Evolutionary conservation across 192 early-diverging fungal genomes (phyloP), one percentile per base, ranked within the genome.

Genomic region (Coemansia sp.): DNA sequence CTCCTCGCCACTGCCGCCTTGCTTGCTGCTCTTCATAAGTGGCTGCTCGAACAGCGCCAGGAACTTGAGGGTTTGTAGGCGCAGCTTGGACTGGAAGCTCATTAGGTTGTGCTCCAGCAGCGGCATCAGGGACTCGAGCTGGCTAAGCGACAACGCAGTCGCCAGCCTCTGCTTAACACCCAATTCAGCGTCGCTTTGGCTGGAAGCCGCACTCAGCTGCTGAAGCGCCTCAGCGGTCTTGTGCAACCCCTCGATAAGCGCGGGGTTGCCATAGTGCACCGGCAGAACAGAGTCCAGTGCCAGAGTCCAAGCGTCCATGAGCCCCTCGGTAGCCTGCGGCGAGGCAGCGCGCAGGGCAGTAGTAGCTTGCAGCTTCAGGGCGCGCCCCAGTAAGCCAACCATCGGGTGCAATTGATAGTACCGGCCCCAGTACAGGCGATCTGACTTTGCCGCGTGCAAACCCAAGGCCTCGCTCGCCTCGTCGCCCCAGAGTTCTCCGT

Each of bases 21-120:
- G 41, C 38, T 38, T 25, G 41, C 51, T 27, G 19, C 46, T 62
- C 68, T 82, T 65, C 59, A 84, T 68, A 20, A 71, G 65, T 31
- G 86, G 76, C 65, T 94, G 91, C 25, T 92, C 87, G 67, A 90
- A 96, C 1, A 80, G 72, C 0, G 68, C 60, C 24, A 99, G 77
- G 39, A 98, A 91, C 43, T 85, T 84, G 14, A 90, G 59, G 15
- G 85, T 84, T 27, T 84, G 82, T 10, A 95, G 79, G 4, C 85
- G 76, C 59, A 94, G 79, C 15, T 79, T 84, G 8, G 51, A 58
- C 41, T 83, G 72, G 22, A 65, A 59, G 61, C 73, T 75, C 29
- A 20, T 27, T 25, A 83, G 64, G 51, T 83, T 83, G 69, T 43
- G 19, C 59, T 72, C 81, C 32, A 83, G 11, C 40, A 64, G 19